Percentiles rank a stretch among this genome's conserved stretches.
phyloP scores from a whole-genome alignment of 2,329 filamentous ascomycete genomes.

The Aureobasidium sp. region DNA sequence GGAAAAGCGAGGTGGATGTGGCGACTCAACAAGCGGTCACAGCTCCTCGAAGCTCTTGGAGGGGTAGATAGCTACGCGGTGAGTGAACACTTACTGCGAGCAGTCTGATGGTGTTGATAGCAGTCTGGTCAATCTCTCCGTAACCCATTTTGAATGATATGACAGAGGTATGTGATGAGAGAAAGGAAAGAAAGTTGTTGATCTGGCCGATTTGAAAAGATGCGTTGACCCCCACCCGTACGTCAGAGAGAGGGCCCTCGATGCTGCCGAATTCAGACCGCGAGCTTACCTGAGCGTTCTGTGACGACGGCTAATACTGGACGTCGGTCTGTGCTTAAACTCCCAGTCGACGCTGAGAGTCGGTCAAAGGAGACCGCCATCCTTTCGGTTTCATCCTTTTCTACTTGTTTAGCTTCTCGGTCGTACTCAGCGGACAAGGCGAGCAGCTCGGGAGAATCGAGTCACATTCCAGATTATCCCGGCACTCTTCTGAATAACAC shows the following conservation, averaged over 20 bases:
- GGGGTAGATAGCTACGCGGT: constrained; percentile 18
- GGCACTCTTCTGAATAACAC: background rate
- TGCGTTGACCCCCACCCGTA: too few relatives aligned
- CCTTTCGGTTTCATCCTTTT: background rate
- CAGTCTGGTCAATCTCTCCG: constrained; percentile 77
- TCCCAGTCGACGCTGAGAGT: too few relatives aligned
- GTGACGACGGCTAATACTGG: too few relatives aligned
- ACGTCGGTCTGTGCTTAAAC: too few relatives aligned
- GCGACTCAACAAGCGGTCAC: constrained; percentile 8
- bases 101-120: constrained; percentile 96
- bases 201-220: background rate
- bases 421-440: background rate
- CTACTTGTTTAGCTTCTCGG: background rate
- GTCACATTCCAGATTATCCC: background rate
- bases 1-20: background rate
- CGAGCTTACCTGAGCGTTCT: too few relatives aligned
- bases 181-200: constrained; percentile 16
- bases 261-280: too few relatives aligned
- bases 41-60: constrained; percentile 22
- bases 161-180: constrained; percentile 12
- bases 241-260: too few relatives aligned
- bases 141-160: constrained; percentile 63
- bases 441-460: background rate
- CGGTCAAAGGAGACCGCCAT: background rate
- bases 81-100: constrained; percentile 68